Evolutionary conservation across 2,329 filamentous ascomycete genomes (phyloP), one percentile per base, ranked within the genome.

Genomic region (Curvularia eragrostidis): DNA sequence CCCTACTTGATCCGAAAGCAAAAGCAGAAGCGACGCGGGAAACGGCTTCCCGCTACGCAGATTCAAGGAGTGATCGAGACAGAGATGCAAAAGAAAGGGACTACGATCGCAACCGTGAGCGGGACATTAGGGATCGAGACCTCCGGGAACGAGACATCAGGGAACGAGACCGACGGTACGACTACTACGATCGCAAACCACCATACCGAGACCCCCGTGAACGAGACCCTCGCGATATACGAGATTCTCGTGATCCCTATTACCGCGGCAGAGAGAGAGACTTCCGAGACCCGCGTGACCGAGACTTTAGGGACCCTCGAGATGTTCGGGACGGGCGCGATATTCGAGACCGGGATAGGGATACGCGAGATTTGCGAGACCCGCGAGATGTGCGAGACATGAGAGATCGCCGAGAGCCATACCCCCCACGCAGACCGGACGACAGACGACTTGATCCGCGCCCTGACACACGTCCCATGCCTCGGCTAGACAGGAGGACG

Each of bases 61-160:
- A 74, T 13, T 51, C 62, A 32, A 66, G 68, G 54, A 54, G 34
- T 38, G 71, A 74, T 9, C 61, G 70, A 46, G 69, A 68, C 26
- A 63, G 69, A 7, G 69, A 71, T 5, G 59, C 7, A 7, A 63
- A 64, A 18, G 61, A 66, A 9, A 62, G 66, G 43, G 62, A 64
- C 10, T 63, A 65, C 30, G 68, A 69, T n/a, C 63, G 66, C 15
- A 64, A 67, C 34, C 60, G 62, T 4, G 64, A 82, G 32, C 77
- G 79, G n/a, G 80, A 81, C 23, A 64, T 64, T 49, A 76, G 78
- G 46, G 81, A 82, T 21, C 73, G 80, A 44, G 79, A 81, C 26
- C 65, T 24, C 3, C 58, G 62, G 3, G 64, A 82, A 30, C 77
- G 79, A 19, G 80, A 81, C 21, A 64, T 64, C 50, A 76, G 78